Evolutionary conservation across 805 yeast species (phyloP).

Genomic region (Metschnikowia similis): DNA sequence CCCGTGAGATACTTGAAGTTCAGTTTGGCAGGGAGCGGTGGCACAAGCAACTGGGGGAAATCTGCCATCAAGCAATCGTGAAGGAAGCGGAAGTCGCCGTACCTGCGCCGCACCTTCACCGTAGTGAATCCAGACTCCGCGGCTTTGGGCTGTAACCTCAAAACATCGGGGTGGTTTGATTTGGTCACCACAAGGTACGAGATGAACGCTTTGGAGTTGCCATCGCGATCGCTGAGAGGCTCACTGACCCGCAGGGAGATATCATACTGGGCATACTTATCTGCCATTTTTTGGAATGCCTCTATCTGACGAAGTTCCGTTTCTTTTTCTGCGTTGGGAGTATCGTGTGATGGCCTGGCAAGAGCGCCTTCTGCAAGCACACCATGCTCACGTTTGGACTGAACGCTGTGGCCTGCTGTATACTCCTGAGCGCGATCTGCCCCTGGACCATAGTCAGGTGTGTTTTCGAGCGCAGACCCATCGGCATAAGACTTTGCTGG

Average conservation of each 20-base stretch:
- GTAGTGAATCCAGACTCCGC: conserved; percentile 18
- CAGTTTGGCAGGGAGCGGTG: conserved; percentile 92
- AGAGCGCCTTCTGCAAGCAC: neutral
- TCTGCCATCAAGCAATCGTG: conserved; percentile 73
- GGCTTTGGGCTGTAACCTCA: conserved; percentile 21
- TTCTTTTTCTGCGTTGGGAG: neutral
- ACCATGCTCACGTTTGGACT: neutral
- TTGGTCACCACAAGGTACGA: conserved; percentile 64
- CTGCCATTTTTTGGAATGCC: conserved; percentile 11
- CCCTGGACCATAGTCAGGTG: neutral
- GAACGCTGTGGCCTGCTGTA: neutral
- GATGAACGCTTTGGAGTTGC: conserved; percentile 68
- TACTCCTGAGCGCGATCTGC: neutral
- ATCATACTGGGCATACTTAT: conserved; percentile 11
- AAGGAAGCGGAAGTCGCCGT: conserved; percentile 79
- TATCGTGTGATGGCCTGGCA: neutral
- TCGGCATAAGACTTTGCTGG: no score
- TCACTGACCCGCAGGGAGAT: conserved; percentile 40
- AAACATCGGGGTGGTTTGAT: conserved; percentile 58
- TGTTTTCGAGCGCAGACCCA: no score
- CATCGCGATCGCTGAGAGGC: conserved; percentile 67
- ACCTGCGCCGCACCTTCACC: conserved; percentile 68
- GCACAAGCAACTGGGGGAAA: conserved; percentile 80
- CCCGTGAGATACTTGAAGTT: conserved; percentile 90
- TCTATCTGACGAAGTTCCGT: neutral